Base-by-base conservation (phyloP, 305 asterid species). In the Fraxinus nigra region DNA sequence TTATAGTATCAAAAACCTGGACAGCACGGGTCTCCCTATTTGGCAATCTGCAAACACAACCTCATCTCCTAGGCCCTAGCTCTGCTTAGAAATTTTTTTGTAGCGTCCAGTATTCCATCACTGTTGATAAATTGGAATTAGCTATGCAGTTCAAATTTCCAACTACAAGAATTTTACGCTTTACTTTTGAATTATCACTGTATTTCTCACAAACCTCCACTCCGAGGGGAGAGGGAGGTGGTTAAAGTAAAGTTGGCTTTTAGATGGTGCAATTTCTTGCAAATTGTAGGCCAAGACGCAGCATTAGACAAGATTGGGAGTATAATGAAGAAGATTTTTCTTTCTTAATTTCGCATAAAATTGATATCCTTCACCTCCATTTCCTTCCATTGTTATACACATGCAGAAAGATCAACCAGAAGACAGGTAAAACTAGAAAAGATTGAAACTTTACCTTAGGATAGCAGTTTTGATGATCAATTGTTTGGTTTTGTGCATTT, bases 391-490 rank as follows among this genome's bases (percentile, higher is more conserved):
- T 67, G 40, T 48, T 20, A 46, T 34, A 79, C 51, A 40, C 35
- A 38, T 54, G 40, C 72, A 43, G 13, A 76, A 43, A 24, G 32
- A 79, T 77, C 65, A 80, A 34, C 80, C 72, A 51, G 46, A 38
- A 37, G 3, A 13, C 6, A 38, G 33, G 78, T 56, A 77, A 75
- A 76, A 75, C 30, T 24, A 20, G 56, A 38, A 73, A 48, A 77
- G 13, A 54, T 43, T 32, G 35, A 33, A 82, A 59, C 22, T 78
- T 85, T 85, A 93, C 98, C 95, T 88, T 84, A 18, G 95, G 97
- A 83, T 89, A 90, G 87, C 98, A 94, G 40, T 80, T 92, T 79
- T 92, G 97, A 69, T 70, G 94, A 77, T 85, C 75, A 22, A 94
- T 89, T 38, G 94, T 90, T 85, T 90, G 87, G 74, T 89, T 90